Conservation (phyloP, 441 rosid genomes). For the Gossypium schwendimanii region DNA sequence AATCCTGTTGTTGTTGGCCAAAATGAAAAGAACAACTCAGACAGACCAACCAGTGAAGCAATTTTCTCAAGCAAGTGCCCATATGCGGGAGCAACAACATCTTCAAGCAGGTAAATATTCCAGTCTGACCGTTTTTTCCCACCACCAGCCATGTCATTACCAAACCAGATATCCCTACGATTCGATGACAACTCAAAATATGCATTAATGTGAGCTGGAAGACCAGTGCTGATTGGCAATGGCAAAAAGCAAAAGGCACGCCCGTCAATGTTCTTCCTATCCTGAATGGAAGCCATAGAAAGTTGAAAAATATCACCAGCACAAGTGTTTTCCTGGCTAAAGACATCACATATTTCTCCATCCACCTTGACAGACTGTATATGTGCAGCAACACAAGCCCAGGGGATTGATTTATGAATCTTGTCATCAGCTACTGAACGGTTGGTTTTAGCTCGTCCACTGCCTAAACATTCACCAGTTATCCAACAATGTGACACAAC, state of each 20-base stretch:
- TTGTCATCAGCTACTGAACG: constrained; percentile 37
- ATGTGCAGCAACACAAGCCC: constrained; percentile 96
- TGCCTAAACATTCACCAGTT: constrained; percentile 79
- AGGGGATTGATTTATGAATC: constrained; percentile 76
- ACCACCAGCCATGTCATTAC: constrained; percentile 97
- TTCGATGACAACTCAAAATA: constrained; percentile 97
- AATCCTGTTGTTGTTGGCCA: constrained; percentile 73
- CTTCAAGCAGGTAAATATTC: constrained; percentile 86
- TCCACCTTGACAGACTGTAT: constrained; percentile 56
- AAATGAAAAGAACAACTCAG: constrained; percentile 71
- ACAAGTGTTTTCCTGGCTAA: constrained; percentile 24
- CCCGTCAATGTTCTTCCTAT: constrained; percentile 63
- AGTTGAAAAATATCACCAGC: constrained; percentile 46
- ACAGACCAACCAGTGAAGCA: constrained; percentile 77
- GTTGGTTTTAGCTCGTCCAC: constrained; percentile 36
- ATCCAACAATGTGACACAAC: constrained; percentile 79
- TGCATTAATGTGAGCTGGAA: constrained; percentile 91
- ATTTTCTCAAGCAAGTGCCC: constrained; percentile 87
- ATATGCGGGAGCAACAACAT: constrained; percentile 86
- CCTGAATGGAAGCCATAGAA: constrained; percentile 40
- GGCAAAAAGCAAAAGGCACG: constrained; percentile 98
- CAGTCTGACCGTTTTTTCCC: constrained; percentile 95
- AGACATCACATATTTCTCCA: constrained; percentile 28
- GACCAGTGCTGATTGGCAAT: constrained; percentile 81
- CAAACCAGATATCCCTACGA: constrained; percentile 99